Evolutionary conservation across 768 basidiomycete genomes (phyloP), one percentile per base, ranked within the genome.

Genomic region (Vararia minispora): DNA sequence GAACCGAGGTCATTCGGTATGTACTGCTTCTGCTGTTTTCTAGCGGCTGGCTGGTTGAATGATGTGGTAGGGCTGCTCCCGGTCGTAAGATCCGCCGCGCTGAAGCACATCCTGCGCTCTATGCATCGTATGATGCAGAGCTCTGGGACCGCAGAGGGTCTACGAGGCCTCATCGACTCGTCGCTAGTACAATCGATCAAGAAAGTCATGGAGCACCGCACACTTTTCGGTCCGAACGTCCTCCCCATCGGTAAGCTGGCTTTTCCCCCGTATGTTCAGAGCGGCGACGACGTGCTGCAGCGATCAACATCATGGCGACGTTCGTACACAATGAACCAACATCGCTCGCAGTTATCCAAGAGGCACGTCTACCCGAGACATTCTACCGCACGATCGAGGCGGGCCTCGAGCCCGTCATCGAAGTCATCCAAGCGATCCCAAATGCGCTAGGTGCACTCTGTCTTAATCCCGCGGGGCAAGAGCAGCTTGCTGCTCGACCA

Each of bases 311-410:
- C 52, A 88, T 95, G 79, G 79, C 90, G 11, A 90, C 90, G 0
- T 97, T 97, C 59, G 79, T 98, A 7, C 94, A 99, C 65, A 99
- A 98, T 47, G 95, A 99, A 57, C 95, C 95, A 6, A 97, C 92
- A 0, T 95, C 89, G 12, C 63, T 99, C 40, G 65, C 76, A 2
- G 80, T 94, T 38, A 83, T 99, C 16, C 95, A 99, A 59, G 95
- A 99, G 58, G 72, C 78, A 20, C 77, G 81, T 5, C 59, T 99
- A 3, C 95, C 95, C 1, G 85, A 90, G 50, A 71, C 77, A 0
- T 89, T 99, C 51, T 98, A 91, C 60, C 71, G 72, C 40, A 74
- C 83, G 3, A 75, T 99, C 30, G 89, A 94, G 60, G 64, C 67
- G 25, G 86, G 82, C 3, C 69, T 94, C 28, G 90, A 94, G 46